Percentiles rank a stretch among this genome's conserved stretches.
Evolutionary conservation across 805 yeast species (phyloP).

Genomic region (Candida germanica): DNA sequence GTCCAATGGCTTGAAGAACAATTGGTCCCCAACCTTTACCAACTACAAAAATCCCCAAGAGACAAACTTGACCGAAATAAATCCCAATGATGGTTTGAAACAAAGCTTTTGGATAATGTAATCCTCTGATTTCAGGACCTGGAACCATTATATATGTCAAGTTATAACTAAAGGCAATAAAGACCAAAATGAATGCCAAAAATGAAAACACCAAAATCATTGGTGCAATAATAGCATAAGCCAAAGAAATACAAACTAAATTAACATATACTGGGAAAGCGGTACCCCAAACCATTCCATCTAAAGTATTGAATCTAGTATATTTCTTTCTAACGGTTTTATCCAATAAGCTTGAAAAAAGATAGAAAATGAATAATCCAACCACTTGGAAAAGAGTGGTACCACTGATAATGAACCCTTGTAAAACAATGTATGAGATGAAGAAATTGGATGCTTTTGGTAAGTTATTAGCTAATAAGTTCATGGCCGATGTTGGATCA

Average conservation of each 20-base stretch:
- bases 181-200: slow-evolving; percentile 66
- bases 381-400: slow-evolving; percentile 63
- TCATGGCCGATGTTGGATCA: slow-evolving; percentile 57
- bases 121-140: slow-evolving; percentile 73
- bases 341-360: slow-evolving; percentile 57
- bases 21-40: slow-evolving; percentile 96
- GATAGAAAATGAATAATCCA: slow-evolving; percentile 55
- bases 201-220: slow-evolving; percentile 72
- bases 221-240: slow-evolving; percentile 77
- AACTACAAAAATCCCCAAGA: slow-evolving; percentile 82
- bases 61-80: slow-evolving; percentile 81
- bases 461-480: slow-evolving; percentile 58
- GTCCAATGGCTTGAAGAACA: slow-evolving; percentile 64
- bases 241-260: slow-evolving; percentile 63
- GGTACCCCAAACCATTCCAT: slow-evolving; percentile 67
- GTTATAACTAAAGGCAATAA: slow-evolving; percentile 77
- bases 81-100: slow-evolving; percentile 87
- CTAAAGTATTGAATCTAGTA: slow-evolving; percentile 53
- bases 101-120: slow-evolving; percentile 82
- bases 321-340: slow-evolving; percentile 66
- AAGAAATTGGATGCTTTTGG: slow-evolving; percentile 75
- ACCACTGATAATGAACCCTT: slow-evolving; percentile 64
- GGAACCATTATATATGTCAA: slow-evolving; percentile 67
- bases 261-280: slow-evolving; percentile 72
- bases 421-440: slow-evolving; percentile 63